Evolutionary conservation across 331 rosid genomes (phyloP).

Genomic region (Arachis monticola): DNA sequence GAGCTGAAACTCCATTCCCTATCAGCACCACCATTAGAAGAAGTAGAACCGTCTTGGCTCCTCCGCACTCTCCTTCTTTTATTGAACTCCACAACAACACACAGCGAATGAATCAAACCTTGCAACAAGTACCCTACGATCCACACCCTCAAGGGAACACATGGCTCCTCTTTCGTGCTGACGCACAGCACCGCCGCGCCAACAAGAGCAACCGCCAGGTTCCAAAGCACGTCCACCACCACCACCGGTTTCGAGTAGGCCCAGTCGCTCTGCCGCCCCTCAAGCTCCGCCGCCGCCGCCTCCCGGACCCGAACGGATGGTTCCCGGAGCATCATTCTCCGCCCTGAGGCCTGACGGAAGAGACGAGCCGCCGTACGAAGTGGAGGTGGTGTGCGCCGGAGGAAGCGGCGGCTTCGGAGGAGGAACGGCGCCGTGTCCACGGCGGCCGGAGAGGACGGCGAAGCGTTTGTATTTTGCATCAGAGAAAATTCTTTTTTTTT

Average conservation of each 20-base stretch:
- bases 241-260: constrained; percentile 70
- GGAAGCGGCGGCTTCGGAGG: too few species aligned
- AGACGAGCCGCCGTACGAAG: constrained; percentile 59
- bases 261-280: constrained; percentile 84
- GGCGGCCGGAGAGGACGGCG: too few species aligned
- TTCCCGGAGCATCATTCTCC: constrained; percentile 81
- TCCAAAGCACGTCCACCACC: constrained; percentile 70
- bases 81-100: constrained; percentile 60
- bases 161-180: constrained; percentile 64
- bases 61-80: constrained; percentile 30
- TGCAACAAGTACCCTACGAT: constrained; percentile 65
- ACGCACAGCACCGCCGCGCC: constrained; percentile 56
- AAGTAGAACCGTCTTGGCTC: constrained; percentile 12
- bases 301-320: constrained; percentile 79
- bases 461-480: too few species aligned
- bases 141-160: constrained; percentile 85
- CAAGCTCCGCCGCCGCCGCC: constrained; percentile 83
- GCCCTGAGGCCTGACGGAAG: constrained; percentile 68
- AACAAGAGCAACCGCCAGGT: constrained; percentile 55
- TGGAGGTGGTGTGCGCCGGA: constrained; percentile 47
- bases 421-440: too few species aligned
- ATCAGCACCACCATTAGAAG: constrained; percentile 28
- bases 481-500: too few species aligned
- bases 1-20: constrained; percentile 55
- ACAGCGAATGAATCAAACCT: constrained; percentile 59